Conservation (phyloP, 345 rosid species). For the Rhodomyrtus tomentosa region DNA sequence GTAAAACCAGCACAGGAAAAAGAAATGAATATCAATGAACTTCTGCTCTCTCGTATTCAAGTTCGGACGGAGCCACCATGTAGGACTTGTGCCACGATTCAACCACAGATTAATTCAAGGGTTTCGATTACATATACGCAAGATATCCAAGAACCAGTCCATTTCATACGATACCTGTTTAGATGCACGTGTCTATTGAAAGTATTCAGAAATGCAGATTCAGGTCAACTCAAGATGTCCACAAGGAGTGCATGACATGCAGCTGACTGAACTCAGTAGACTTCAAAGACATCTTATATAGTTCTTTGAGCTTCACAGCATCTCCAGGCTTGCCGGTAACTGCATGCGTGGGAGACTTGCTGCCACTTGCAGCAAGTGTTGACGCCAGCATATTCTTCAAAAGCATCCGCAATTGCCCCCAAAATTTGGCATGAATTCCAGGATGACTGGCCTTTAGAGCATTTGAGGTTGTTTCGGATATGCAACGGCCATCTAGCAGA, state of each 20-base stretch:
- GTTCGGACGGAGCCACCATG: not conserved
- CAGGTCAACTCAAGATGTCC: constrained; percentile 32
- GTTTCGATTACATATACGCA: not conserved
- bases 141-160: not conserved
- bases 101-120: not conserved
- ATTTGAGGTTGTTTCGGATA: constrained; percentile 18
- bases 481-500: constrained; percentile 54
- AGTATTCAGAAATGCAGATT: not conserved
- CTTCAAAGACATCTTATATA: constrained; percentile 65
- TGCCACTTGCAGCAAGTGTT: constrained; percentile 22
- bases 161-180: not conserved
- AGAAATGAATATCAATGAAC: not conserved
- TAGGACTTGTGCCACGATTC: not conserved
- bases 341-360: constrained; percentile 12
- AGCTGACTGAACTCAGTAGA: constrained; percentile 38
- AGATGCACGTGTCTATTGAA: not conserved
- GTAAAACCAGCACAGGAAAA: not conserved
- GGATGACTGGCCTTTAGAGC: constrained; percentile 28
- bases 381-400: constrained; percentile 53
- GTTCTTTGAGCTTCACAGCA: constrained; percentile 52
- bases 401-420: constrained; percentile 63
- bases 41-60: not conserved
- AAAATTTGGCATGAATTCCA: constrained; percentile 41
- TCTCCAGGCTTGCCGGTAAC: constrained; percentile 29
- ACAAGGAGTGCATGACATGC: constrained; percentile 42